A percentile compares a stretch with the other conserved stretches of the same genome.
Evolutionary conservation across 169 alveolate species (phyloP).

Genomic region (Cryptosporidium canis): DNA sequence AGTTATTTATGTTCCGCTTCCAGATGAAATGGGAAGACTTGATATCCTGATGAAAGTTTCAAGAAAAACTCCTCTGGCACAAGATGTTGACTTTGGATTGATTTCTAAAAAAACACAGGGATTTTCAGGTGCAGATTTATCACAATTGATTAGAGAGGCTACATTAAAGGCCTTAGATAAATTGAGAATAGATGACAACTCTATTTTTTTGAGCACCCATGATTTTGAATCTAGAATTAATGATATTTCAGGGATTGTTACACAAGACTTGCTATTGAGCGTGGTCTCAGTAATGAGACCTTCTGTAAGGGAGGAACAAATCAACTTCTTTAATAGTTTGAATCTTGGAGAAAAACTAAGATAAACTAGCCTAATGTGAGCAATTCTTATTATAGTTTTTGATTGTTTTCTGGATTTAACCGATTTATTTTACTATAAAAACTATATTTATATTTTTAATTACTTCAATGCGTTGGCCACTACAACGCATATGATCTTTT

Average conservation of each 20-base stretch:
- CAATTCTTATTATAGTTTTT: background rate
- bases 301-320: slow-evolving; percentile 58
- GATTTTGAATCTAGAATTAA: slow-evolving; percentile 19
- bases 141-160: slow-evolving; percentile 92
- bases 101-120: slow-evolving; percentile 88
- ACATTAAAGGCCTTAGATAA: slow-evolving; percentile 85
- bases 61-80: slow-evolving; percentile 87
- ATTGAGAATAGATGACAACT: slow-evolving; percentile 52
- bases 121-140: slow-evolving; percentile 94
- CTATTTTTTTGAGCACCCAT: slow-evolving; percentile 6
- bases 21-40: slow-evolving; percentile 91
- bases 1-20: slow-evolving; percentile 95
- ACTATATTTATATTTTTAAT: background rate
- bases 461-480: background rate
- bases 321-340: slow-evolving; percentile 29
- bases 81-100: slow-evolving; percentile 81
- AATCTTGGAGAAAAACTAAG: background rate
- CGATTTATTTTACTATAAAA: background rate
- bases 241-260: slow-evolving; percentile 39
- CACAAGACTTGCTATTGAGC: slow-evolving; percentile 44
- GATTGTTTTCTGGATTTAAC: background rate
- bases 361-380: too few species aligned
- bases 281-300: slow-evolving; percentile 40
- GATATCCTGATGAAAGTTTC: slow-evolving; percentile 88
- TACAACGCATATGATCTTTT: background rate